Conservation (phyloP, 805 yeast genomes). For the Saturnispora gosingensis region DNA sequence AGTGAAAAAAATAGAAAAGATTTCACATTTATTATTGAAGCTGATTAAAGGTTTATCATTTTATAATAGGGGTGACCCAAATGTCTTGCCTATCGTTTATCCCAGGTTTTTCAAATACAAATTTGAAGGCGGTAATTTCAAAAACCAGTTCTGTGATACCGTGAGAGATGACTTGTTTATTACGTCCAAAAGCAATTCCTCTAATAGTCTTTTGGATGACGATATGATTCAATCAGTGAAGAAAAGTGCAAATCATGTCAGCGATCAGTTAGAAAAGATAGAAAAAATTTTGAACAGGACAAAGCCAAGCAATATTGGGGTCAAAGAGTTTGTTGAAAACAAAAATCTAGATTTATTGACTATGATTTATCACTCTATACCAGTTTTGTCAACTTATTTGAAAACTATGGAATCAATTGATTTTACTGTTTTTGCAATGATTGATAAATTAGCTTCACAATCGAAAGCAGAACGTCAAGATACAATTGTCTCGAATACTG, state of each 20-base stretch:
- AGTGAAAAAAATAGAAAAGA: not conserved
- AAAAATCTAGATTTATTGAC: constrained; percentile 47
- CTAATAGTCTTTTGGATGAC: constrained; percentile 40
- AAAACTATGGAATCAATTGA: constrained; percentile 54
- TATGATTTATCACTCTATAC: constrained; percentile 43
- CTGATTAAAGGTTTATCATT: not conserved
- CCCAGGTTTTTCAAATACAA: constrained; percentile 60
- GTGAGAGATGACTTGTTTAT: constrained; percentile 26
- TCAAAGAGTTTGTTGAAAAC: constrained; percentile 23
- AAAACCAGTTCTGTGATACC: constrained; percentile 48
- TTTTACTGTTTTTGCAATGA: constrained; percentile 40
- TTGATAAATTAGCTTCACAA: constrained; percentile 20
- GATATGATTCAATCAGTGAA: constrained; percentile 35
- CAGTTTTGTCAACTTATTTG: constrained; percentile 38
- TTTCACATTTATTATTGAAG: not conserved
- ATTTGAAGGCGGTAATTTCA: constrained; percentile 75
- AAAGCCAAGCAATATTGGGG: constrained; percentile 18
- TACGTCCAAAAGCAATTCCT: constrained; percentile 10
- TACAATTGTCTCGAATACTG: constrained; percentile 8
- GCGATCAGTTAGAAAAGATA: constrained; percentile 33
- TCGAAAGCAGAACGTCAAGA: constrained; percentile 13
- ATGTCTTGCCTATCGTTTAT: constrained; percentile 49
- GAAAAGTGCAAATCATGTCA: constrained; percentile 30
- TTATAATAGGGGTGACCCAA: constrained; percentile 8
- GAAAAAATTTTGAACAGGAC: constrained; percentile 34